These are phyloP conservation scores for Lineolata rhizophorae DNA, from an alignment of 495 filamentous ascomycete species.

Conservation along the genomic window DNA sequence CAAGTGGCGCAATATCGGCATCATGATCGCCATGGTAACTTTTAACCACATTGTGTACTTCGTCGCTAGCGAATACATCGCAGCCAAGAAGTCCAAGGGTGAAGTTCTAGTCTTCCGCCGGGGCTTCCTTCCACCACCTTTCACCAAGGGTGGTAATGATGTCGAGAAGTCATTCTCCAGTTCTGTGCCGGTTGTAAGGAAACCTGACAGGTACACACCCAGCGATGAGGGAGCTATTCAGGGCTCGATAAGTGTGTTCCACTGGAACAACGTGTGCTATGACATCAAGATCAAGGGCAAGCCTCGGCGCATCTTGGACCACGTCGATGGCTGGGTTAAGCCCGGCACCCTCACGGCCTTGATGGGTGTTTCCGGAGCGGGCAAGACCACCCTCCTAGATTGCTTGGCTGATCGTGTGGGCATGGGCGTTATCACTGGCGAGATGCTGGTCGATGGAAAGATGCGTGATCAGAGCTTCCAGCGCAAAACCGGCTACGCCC, in stretches of 20 bases:
- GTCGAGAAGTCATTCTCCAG: no score
- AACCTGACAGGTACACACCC: background rate
- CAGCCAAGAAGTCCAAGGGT: conserved; percentile 27
- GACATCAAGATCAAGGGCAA: conserved; percentile 4
- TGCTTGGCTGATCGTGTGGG: conserved; percentile 4
- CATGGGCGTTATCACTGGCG: conserved; percentile 6
- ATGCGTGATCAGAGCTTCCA: conserved; percentile 5
- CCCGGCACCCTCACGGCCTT: conserved; percentile 10
- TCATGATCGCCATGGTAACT: conserved; percentile 5
- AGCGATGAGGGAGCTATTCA: background rate
- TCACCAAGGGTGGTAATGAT: no score
- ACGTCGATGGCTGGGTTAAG: conserved; percentile 10
- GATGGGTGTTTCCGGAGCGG: conserved; percentile 12
- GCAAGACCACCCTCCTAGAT: conserved; percentile 11
- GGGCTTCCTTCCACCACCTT: conserved; percentile 18
- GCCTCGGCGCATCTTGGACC: conserved; percentile 3
- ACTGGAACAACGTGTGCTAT: conserved; percentile 7
- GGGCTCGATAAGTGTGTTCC: conserved; percentile 6
- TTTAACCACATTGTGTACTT: conserved; percentile 18
- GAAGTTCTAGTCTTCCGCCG: conserved; percentile 31
- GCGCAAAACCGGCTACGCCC: conserved; percentile 9
- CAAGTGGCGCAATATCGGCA: conserved; percentile 8
- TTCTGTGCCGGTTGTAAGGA: background rate
- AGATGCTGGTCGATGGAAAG: conserved; percentile 6
- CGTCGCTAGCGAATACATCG: conserved; percentile 24